phyloP scores from a whole-genome alignment of 176 grass and related monocot genomes.

The Dactylis glomerata region DNA sequence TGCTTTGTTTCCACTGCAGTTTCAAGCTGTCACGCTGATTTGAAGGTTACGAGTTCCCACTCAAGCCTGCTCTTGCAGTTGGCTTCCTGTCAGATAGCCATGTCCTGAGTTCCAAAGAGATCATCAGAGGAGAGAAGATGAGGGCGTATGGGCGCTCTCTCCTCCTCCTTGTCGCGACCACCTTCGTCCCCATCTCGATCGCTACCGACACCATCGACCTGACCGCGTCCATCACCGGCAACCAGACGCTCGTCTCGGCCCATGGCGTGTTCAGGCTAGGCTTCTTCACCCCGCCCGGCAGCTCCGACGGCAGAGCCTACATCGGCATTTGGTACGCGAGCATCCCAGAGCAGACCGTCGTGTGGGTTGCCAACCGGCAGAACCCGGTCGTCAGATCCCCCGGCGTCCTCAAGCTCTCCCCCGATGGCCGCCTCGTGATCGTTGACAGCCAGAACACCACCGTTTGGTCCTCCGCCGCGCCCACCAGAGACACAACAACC shows the following conservation, averaged over 20 bases:
- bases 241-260: too few species aligned
- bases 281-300: too few species aligned
- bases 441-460: constrained; percentile 17
- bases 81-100: not conserved
- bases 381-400: not conserved
- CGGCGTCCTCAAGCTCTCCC: constrained; percentile 23
- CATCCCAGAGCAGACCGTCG: constrained; percentile 25
- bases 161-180: not conserved
- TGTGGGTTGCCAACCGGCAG: constrained; percentile 51
- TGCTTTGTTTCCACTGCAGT: too few species aligned
- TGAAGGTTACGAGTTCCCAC: not conserved
- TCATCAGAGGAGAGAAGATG: not conserved
- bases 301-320: constrained; percentile 19
- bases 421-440: constrained; percentile 29
- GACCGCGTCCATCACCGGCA: not conserved
- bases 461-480: constrained; percentile 27
- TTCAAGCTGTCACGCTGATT: not conserved
- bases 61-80: not conserved
- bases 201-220: not conserved
- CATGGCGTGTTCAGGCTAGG: too few species aligned
- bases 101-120: not conserved
- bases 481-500: not conserved
- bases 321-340: constrained; percentile 36
- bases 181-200: not conserved
- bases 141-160: not conserved